Conservation (phyloP, 192 early-diverging fungal species). For the Geranomyces michiganensis region DNA sequence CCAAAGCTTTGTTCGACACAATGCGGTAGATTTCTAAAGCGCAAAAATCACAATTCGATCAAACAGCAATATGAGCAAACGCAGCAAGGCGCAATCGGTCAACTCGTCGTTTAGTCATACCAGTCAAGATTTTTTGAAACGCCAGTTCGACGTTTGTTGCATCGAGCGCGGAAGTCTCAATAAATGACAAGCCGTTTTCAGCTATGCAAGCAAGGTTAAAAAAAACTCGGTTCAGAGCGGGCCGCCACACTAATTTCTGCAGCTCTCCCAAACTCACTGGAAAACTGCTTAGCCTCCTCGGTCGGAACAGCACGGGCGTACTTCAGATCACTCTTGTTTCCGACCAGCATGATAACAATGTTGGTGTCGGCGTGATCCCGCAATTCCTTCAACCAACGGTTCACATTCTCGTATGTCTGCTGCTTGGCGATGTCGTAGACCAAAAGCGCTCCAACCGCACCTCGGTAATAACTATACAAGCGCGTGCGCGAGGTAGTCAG, state of each 20-base stretch:
- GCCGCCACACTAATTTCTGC: background rate
- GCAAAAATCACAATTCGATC: background rate
- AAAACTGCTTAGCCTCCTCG: slow-evolving; percentile 97
- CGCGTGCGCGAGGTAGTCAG: no score
- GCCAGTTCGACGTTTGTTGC: slow-evolving; percentile 94
- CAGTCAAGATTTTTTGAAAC: slow-evolving; percentile 94
- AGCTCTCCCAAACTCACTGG: slow-evolving; percentile 53
- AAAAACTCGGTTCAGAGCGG: background rate
- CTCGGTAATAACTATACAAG: slow-evolving; percentile 82
- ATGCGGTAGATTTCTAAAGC: slow-evolving; percentile 90
- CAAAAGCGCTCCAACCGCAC: slow-evolving; percentile 93
- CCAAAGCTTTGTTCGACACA: slow-evolving; percentile 94
- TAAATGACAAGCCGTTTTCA: slow-evolving; percentile 94
- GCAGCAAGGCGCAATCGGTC: background rate
- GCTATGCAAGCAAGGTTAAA: slow-evolving; percentile 38
- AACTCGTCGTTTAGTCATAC: slow-evolving; percentile 47
- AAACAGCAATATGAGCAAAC: background rate
- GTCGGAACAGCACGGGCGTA: slow-evolving; percentile 95
- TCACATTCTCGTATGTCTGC: slow-evolving; percentile 92
- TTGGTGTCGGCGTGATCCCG: slow-evolving; percentile 98
- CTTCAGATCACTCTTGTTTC: slow-evolving; percentile 92
- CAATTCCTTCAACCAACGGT: slow-evolving; percentile 97
- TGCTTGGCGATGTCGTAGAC: slow-evolving; percentile 99
- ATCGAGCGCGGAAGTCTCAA: slow-evolving; percentile 98
- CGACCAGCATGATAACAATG: slow-evolving; percentile 99